Base-by-base conservation (phyloP, 225 moss, liverwort and hornwort genomes). In the Marchantia polymorpha region DNA sequence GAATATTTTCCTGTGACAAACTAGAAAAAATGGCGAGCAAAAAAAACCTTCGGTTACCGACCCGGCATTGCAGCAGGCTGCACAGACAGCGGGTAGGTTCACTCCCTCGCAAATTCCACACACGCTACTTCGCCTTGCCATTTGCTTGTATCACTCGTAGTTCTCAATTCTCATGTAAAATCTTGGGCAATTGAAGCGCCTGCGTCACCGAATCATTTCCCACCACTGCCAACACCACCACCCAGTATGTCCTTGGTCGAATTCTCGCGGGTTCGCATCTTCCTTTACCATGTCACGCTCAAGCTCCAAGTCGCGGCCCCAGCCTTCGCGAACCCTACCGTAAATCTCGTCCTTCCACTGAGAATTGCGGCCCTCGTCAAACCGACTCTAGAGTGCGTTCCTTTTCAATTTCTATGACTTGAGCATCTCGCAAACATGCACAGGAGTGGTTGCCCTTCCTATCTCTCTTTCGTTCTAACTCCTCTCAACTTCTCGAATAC, bases 101-200 rank as follows among this genome's bases (percentile, higher is more conserved):
- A 81, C 85, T 77, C 82, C 83, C 72, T 94, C 96, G 89, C 96
- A 96, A 69, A 94, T 87, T 69, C 94, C 92, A 71, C 96, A 96
- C 50, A 87, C 79, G 73, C 86, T 89, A 64, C 84, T 83, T 80
- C 90, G 84, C 50, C 90, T 90, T 30, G 96, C 94, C 96, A 96
- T 96, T 76, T 60, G 82, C 77, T 63, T 65, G 76, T 29, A 12
- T 73, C 52, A 12, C 73, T 23, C 52, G 30, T 46, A 76, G 72
- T 76, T 48, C 51, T 19, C 69, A 54, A 22, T 52, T 56, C 55
- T 30, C 59, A 54, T 3, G 20, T 46, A 29, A 13, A 54, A 27
- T 52, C 8, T 54, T 52, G 3, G 7, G 20, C 63, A 71, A 48
- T 53, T 72, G 12, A 71, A 61, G 14, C 58, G 14, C 71, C 69